Evolutionary conservation across 495 filamentous ascomycete species (phyloP), one percentile per base, ranked within the genome.

Genomic region (Lophium mytilinum): DNA sequence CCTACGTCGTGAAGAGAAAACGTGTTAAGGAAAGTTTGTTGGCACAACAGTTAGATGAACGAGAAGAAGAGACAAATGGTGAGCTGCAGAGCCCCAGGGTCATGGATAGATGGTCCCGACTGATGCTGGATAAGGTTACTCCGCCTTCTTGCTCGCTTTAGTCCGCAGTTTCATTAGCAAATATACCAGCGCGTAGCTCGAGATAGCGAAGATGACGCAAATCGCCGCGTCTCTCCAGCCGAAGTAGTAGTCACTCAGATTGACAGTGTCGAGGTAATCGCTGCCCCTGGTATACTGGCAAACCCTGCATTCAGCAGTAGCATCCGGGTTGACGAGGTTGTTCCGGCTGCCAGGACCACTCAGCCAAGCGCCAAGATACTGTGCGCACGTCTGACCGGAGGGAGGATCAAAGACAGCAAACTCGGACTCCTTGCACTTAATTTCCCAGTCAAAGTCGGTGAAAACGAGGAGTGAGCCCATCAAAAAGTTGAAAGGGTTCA

Each of bases 401-500:
- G 53, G 56, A n/a, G 49, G 50, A 19, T 54, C 49, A 52, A 66
- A 56, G 37, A 66, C 43, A 9, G 63, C 63, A 19, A 63, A 52
- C 40, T 66, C 63, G 40, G 14, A 15, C 37, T 49, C 42, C 5
- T 40, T 30, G 58, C 63, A 62, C 4, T 41, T 52, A 12, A 65
- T 46, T 24, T 70, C 55, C 18, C 70, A 67, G 34, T 71, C 70
- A 68, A 68, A 77, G 33, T 71, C 64, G 0, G 75, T 68, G 34
- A 75, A 71, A 17, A 68, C 73, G 10, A 78, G 60, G 3, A 78
- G 68, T 3, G 74, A 72, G 15, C 76, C 76, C 36, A 80, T 74
- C 6, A 80, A 72, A 62, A 79, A 80, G 53, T 71, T 89, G 4
- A 75, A 76, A 0, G 77, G 84, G 70, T 87, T 87, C 52, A 86